Evolutionary conservation across 441 rosid species (phyloP).

Genomic region (Pelargonium myrrhifolium): DNA sequence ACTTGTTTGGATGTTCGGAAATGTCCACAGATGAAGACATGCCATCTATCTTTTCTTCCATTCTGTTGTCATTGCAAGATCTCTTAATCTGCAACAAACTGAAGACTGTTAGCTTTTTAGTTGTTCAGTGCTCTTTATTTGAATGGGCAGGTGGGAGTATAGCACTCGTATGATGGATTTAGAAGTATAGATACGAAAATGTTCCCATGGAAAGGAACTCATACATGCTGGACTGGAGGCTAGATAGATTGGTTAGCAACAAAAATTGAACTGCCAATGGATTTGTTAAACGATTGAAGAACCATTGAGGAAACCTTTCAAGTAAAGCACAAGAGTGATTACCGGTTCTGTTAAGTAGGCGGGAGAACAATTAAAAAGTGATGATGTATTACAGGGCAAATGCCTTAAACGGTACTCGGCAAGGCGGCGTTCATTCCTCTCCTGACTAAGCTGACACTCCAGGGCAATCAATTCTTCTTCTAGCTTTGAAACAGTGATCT

Average conservation of each 20-base stretch:
- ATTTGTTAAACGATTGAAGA: neutral
- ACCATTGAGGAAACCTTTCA: neutral
- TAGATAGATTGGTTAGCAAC: neutral
- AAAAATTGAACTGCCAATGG: neutral
- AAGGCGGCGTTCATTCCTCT: conserved; percentile 70
- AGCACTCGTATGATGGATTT: neutral
- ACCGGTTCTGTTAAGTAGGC: conserved; percentile 37
- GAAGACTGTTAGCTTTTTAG: conserved; percentile 12
- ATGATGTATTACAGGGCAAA: conserved; percentile 28
- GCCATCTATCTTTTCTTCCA: conserved; percentile 20
- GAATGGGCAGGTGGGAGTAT: neutral
- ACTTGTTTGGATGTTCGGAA: conserved; percentile 20
- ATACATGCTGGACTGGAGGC: neutral
- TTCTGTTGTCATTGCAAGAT: conserved; percentile 26
- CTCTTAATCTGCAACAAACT: conserved; percentile 33
- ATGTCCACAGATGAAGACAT: conserved; percentile 14
- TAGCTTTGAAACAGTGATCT: conserved; percentile 69
- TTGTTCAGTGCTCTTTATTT: neutral
- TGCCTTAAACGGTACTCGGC: conserved; percentile 52
- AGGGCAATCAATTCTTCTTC: conserved; percentile 66
- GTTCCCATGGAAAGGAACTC: neutral
- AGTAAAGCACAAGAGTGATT: conserved; percentile 13
- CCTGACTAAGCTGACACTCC: conserved; percentile 72
- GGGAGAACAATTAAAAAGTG: conserved; percentile 27
- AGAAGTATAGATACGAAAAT: neutral